Evolutionary conservation across 2,329 filamentous ascomycete genomes (phyloP).

Genomic region (Rasamsonia emersonii): DNA sequence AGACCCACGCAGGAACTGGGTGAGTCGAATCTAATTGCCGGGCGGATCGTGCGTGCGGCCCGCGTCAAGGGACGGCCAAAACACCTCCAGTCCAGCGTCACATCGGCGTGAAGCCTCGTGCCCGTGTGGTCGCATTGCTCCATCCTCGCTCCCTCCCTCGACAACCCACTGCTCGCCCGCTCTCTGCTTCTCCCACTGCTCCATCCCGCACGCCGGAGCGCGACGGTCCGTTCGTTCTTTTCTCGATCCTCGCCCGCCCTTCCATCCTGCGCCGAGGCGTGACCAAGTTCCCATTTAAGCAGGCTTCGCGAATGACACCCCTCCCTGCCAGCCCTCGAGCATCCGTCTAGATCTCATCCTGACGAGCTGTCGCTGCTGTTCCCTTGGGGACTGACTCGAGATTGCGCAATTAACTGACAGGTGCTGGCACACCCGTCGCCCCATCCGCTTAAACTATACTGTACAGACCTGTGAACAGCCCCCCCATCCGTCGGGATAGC

Average conservation of each 20-base stretch:
- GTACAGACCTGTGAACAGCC: neutral
- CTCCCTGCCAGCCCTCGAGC: neutral
- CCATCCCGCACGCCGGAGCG: conserved; percentile 1
- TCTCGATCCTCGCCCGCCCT: too few species aligned
- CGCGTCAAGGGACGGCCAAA: too few species aligned
- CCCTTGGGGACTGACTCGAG: neutral
- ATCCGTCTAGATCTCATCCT: neutral
- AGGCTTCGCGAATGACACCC: neutral
- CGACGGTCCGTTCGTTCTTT: too few species aligned
- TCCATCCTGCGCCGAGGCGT: neutral
- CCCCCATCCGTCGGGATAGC: neutral
- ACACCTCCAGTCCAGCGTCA: conserved; percentile 7
- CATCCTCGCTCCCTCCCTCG: conserved; percentile 1
- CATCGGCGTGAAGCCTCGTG: conserved; percentile 9
- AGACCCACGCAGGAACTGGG: too few species aligned
- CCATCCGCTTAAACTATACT: neutral
- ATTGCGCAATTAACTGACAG: neutral
- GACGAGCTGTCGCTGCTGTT: neutral
- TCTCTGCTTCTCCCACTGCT: neutral
- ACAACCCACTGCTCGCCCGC: neutral
- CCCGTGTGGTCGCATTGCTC: conserved; percentile 9
- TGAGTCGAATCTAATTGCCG: too few species aligned
- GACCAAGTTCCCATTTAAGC: neutral
- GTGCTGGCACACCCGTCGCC: neutral
- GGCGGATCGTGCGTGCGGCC: neutral